These are phyloP conservation scores for Lipomyces mesembrius DNA, from an alignment of 805 yeast genomes.

Conservation along the genomic window DNA sequence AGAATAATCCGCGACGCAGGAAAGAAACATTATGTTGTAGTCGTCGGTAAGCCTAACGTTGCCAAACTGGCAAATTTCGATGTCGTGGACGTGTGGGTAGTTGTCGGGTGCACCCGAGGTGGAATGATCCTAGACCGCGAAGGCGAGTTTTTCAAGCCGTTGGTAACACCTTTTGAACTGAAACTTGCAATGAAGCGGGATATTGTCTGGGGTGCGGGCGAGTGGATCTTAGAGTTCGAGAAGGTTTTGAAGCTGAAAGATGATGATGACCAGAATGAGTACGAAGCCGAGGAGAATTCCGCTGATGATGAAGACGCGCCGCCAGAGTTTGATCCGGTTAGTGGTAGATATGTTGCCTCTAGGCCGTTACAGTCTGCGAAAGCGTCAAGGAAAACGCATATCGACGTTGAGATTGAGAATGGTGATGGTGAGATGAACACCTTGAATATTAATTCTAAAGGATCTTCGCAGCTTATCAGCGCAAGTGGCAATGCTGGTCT, in stretches of 20 bases:
- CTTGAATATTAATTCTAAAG: not conserved
- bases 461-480: slow-evolving; percentile 26
- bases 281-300: slow-evolving; percentile 41
- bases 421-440: slow-evolving; percentile 31
- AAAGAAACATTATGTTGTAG: slow-evolving; percentile 91
- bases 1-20: slow-evolving; percentile 71
- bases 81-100: slow-evolving; percentile 91
- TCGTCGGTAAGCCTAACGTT: slow-evolving; percentile 97
- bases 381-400: slow-evolving; percentile 60
- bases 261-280: slow-evolving; percentile 28
- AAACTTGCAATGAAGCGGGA: slow-evolving; percentile 77
- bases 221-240: slow-evolving; percentile 85
- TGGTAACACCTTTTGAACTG: slow-evolving; percentile 91
- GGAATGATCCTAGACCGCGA: slow-evolving; percentile 82
- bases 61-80: slow-evolving; percentile 97
- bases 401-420: slow-evolving; percentile 59
- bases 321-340: slow-evolving; percentile 87
- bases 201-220: slow-evolving; percentile 81
- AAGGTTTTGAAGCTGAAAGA: slow-evolving; percentile 51
- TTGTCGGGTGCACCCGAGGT: slow-evolving; percentile 91
- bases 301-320: slow-evolving; percentile 50
- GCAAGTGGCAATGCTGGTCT: slow-evolving; percentile 53
- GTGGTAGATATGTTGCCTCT: slow-evolving; percentile 74
- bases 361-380: slow-evolving; percentile 59
- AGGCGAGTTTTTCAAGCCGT: slow-evolving; percentile 85